A percentile compares a stretch with the other conserved stretches of the same genome.
phyloP scores from a whole-genome alignment of 768 basidiomycete species.

The Cyathus striatus region DNA sequence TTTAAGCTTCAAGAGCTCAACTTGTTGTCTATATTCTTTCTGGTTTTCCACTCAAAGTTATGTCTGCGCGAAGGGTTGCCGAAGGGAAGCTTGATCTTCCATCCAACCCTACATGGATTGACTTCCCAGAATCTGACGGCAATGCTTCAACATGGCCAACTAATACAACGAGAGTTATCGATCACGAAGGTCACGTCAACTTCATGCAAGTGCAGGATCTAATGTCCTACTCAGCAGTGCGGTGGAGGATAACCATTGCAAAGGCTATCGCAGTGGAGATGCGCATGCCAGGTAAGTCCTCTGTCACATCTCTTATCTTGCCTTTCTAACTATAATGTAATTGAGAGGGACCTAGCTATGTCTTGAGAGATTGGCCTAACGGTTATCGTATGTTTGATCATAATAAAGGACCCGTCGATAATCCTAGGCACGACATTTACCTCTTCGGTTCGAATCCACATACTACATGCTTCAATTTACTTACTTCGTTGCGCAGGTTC shows the following conservation, averaged over 20 bases:
- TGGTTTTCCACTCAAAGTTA: no score
- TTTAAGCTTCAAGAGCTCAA: no score
- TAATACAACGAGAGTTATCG: constrained; percentile 48
- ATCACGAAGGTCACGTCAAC: constrained; percentile 63
- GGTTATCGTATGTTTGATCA: constrained; percentile 75
- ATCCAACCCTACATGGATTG: constrained; percentile 47
- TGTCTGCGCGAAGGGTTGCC: constrained; percentile 23
- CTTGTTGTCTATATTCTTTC: no score
- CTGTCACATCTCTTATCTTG: background rate
- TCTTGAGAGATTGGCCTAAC: constrained; percentile 59
- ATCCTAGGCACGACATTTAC: constrained; percentile 72
- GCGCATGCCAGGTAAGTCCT: constrained; percentile 47
- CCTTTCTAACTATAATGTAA: constrained; percentile 1
- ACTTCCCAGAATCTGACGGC: constrained; percentile 63
- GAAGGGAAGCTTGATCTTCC: constrained; percentile 31
- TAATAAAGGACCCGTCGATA: constrained; percentile 51
- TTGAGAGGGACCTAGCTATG: constrained; percentile 49
- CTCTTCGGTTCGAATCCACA: constrained; percentile 49
- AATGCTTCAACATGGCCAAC: constrained; percentile 46
- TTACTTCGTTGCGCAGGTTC: constrained; percentile 39
- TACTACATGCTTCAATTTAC: background rate
- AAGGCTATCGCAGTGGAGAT: constrained; percentile 37
- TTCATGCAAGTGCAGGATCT: constrained; percentile 54
- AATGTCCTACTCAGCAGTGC: constrained; percentile 45
- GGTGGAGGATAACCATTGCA: constrained; percentile 50